These are phyloP conservation scores for Wickerhamomyces hampshirensis DNA, from an alignment of 805 yeast species.

Conservation along the genomic window DNA sequence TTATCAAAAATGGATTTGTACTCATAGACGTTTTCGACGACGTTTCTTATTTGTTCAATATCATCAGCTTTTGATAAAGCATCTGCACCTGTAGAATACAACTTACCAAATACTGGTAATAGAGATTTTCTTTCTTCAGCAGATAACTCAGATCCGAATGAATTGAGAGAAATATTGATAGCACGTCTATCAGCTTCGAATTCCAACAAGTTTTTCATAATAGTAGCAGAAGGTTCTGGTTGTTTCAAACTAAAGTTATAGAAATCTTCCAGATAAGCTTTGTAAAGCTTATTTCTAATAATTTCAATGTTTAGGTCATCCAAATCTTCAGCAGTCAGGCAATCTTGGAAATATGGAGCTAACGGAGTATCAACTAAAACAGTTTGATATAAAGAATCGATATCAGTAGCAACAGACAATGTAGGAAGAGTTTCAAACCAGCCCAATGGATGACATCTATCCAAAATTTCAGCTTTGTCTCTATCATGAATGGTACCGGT, in stretches of 20 bases:
- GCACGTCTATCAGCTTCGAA: slow-evolving; percentile 96
- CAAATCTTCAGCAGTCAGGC: slow-evolving; percentile 79
- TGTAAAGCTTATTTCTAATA: slow-evolving; percentile 84
- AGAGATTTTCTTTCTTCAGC: slow-evolving; percentile 63
- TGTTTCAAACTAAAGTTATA: slow-evolving; percentile 54
- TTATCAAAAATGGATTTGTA: slow-evolving; percentile 54
- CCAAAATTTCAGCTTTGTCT: slow-evolving; percentile 81
- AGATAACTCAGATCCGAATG: slow-evolving; percentile 78
- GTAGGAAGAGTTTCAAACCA: slow-evolving; percentile 99
- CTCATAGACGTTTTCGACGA: slow-evolving; percentile 61
- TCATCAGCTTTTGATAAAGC: slow-evolving; percentile 77
- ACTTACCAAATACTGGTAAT: slow-evolving; percentile 78
- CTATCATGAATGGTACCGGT: slow-evolving; percentile 96
- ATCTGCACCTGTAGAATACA: slow-evolving; percentile 63
- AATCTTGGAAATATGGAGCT: slow-evolving; percentile 92
- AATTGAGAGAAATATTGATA: slow-evolving; percentile 86
- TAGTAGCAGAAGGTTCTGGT: slow-evolving; percentile 76
- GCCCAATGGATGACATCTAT: slow-evolving; percentile 94
- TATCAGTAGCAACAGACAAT: slow-evolving; percentile 88
- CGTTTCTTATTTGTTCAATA: slow-evolving; percentile 69
- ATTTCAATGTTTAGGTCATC: slow-evolving; percentile 96
- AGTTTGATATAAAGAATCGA: slow-evolving; percentile 86
- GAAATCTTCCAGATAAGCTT: slow-evolving; percentile 90
- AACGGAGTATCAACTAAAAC: slow-evolving; percentile 95
- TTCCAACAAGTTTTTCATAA: slow-evolving; percentile 70